Evolutionary conservation across 2,329 filamentous ascomycete species (phyloP), one percentile per base, ranked within the genome.

Genomic region (Bisporella sp.): DNA sequence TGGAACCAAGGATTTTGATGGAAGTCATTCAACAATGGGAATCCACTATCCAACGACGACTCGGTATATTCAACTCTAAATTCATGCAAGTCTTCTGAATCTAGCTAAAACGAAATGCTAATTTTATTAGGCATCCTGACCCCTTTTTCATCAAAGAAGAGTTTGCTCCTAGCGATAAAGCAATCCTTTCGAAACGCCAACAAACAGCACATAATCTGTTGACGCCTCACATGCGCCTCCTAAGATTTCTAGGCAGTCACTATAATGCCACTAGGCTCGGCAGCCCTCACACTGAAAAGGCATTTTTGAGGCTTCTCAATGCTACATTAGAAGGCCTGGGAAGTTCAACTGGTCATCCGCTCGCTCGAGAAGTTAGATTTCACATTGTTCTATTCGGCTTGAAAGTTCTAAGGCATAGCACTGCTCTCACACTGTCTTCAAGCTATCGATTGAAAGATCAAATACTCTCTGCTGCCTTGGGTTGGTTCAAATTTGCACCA

Each of bases 11-110:
- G 54, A 82, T 99, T 50, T 71, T 99, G 32, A 84, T 83, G 47
- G 89, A 95, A 65, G 88, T 97, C 60, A 85, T 87, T 7, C 86
- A 93, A 63, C 87, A 92, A 56, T 99, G 92, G 89, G 92, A 97
- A 67, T 75, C 78, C 51, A 93, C 87, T 4, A 83, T 96, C 43
- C 79, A 87, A 52, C 84, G 81, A 59, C 82, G 81, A 55, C 78
- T 85, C 47, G 93, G 93, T 8, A 76, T 97, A 28, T 99, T 99
- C 70, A 88, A 84, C 64, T 74, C 78, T 33, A 71, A 74, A 6
- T 78, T 95, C 59, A 75, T 78, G 71, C 84, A 69, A 67, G 76
- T 71, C 21, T 32, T 41, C 5, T 30, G 8, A n/a, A 7, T 12
- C 3, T 46, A n/a, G 9, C 37, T 45, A 35, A 12, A 40, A 30